Evolutionary conservation across 148 eudicot genomes (phyloP), one percentile per base, ranked within the genome.

Genomic region (Fagopyrum homotropicum): DNA sequence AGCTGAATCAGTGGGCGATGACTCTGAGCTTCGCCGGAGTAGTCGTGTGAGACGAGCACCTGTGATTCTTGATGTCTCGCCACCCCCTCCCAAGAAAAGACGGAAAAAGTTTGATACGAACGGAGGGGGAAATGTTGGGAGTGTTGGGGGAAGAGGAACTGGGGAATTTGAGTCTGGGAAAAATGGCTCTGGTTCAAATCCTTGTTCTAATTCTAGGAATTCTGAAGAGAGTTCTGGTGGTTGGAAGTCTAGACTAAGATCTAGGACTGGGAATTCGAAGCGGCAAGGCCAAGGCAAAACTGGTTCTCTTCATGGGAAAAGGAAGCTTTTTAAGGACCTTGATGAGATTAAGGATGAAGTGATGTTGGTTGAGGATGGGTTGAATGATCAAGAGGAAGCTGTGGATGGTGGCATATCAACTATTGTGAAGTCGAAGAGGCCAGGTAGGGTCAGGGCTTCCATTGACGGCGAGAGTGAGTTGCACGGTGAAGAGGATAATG

Each of bases 31-130:
- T 44, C 89, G 98, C 46, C 79, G 98, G 75, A 90, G 98, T 76
- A 78, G 80, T 45, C 83, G 98, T 81, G 90, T 82, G 54, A 83
- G 91, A 70, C 81, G 79, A 56, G 88, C 88, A 17, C 98, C 98
- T 4, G 86, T 66, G 63, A 75, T 91, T 77, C 91, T 94, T 29
- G 98, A 94, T 77, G 78, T 97, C 1, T 94, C 98, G 15, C 98
- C 98, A 6, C 60, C 76, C 11, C 97, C 96, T 5, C 77, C 84
- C 9, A 90, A 80, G 86, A 94, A 87, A 79, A 80, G 91, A 75
- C 75, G 79, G 81, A 90, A 78, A 78, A 44, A 66, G 45, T 35
- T 83, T 61, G 88, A 76, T 68, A 73, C 49, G 60, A n/a, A 79
- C 66, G 82, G 75, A 77, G 72, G 64, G 51, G 75, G 73, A 73